A percentile compares a stretch with the other conserved stretches of the same genome.
Evolutionary conservation across 169 alveolate species (phyloP).

Genomic region (Pseudocohnilembus persalinus): DNA sequence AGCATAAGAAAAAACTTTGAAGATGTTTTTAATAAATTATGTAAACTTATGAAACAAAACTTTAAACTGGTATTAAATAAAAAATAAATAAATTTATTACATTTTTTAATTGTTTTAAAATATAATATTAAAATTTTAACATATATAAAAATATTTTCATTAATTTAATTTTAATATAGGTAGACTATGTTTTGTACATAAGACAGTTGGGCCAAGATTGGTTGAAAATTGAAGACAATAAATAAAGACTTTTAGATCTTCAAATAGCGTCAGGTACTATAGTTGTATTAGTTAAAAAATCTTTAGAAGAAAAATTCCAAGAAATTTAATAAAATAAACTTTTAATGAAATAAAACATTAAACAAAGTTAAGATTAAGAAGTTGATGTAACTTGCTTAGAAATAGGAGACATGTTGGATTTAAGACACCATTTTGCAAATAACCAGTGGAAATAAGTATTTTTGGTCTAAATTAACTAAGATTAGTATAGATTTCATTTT

Average conservation of each 20-base stretch:
- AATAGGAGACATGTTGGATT: conserved; percentile 21
- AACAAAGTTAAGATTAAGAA: neutral
- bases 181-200: neutral
- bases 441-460: conserved; percentile 5
- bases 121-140: neutral
- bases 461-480: conserved; percentile 7
- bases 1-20: conserved; percentile 15
- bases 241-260: conserved; percentile 6
- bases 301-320: neutral
- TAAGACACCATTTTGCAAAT: conserved; percentile 24
- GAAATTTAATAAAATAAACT: neutral
- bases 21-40: conserved; percentile 8
- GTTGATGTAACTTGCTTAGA: neutral
- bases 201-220: conserved; percentile 14
- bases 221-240: conserved; percentile 4
- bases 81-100: no score
- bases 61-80: no score
- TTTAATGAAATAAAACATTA: no score
- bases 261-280: conserved; percentile 23
- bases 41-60: conserved; percentile 14
- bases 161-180: neutral
- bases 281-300: conserved; percentile 15
- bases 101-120: neutral
- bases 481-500: conserved; percentile 2
- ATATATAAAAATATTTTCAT: neutral